Percentiles rank a stretch among this genome's conserved stretches.
These are phyloP conservation scores for Samsoniella hepiali DNA, from an alignment of 2,329 filamentous ascomycete genomes.

Conservation along the genomic window DNA sequence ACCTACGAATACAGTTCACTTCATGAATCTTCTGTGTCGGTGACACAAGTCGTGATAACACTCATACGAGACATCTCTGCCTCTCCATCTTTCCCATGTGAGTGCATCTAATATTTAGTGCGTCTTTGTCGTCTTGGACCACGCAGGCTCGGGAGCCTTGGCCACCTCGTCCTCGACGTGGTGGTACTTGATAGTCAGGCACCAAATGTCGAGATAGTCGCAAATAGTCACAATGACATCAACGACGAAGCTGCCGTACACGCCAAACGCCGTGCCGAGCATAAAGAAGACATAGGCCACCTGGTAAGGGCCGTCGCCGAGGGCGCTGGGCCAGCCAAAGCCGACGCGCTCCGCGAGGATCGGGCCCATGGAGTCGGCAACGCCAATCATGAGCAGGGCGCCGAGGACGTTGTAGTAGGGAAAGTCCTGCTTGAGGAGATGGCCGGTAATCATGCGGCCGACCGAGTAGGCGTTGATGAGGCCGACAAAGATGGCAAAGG, in stretches of 20 bases:
- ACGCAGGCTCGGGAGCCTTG: conserved; percentile 17
- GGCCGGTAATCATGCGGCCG: conserved; percentile 91
- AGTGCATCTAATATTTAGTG: neutral
- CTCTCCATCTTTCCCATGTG: neutral
- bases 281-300: conserved; percentile 88
- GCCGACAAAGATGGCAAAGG: conserved; percentile 85
- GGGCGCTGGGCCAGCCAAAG: conserved; percentile 71
- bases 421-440: conserved; percentile 83
- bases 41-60: neutral
- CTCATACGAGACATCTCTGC: neutral
- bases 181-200: conserved; percentile 90
- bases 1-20: neutral
- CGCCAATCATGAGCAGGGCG: conserved; percentile 72
- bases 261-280: conserved; percentile 76
- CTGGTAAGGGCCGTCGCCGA: conserved; percentile 79
- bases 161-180: conserved; percentile 41
- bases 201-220: conserved; percentile 98
- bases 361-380: conserved; percentile 78
- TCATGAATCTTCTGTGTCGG: neutral
- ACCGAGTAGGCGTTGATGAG: conserved; percentile 93
- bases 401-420: conserved; percentile 87
- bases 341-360: conserved; percentile 55
- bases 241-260: conserved; percentile 97
- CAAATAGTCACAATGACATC: conserved; percentile 98
- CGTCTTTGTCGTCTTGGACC: conserved; percentile 19